These are phyloP conservation scores for Clitopilus passeckerianus DNA, from an alignment of 768 basidiomycete genomes.

Conservation along the genomic window DNA sequence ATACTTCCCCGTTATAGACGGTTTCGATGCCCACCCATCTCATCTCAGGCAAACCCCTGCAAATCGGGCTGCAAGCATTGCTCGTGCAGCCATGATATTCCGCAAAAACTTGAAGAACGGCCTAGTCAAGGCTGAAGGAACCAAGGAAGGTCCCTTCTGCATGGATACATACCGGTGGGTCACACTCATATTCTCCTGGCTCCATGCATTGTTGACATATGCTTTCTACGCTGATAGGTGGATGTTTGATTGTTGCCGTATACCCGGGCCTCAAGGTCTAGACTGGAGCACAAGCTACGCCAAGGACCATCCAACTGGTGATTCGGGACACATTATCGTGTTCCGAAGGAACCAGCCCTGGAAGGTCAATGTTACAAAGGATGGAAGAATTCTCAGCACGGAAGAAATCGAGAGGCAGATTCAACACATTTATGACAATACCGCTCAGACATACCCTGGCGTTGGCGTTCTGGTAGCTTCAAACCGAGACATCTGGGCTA, in stretches of 20 bases:
- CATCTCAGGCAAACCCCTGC: conserved; percentile 55
- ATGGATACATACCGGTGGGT: conserved; percentile 83
- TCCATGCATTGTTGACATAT: not conserved
- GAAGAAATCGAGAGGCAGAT: conserved; percentile 70
- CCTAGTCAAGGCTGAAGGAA: conserved; percentile 54
- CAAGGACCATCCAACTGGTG: conserved; percentile 45
- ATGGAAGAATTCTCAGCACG: conserved; percentile 57
- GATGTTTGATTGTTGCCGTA: conserved; percentile 90
- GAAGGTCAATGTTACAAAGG: conserved; percentile 62
- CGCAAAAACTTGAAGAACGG: conserved; percentile 66
- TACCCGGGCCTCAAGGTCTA: conserved; percentile 66
- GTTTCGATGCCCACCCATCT: conserved; percentile 63
- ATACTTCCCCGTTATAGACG: conserved; percentile 41
- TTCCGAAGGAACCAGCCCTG: conserved; percentile 83
- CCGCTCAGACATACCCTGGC: conserved; percentile 57
- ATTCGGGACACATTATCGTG: conserved; percentile 77
- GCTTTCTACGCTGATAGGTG: conserved; percentile 45
- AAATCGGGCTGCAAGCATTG: conserved; percentile 67
- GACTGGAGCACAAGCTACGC: conserved; percentile 79
- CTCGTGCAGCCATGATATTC: conserved; percentile 71
- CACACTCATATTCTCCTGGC: not conserved
- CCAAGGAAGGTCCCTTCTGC: conserved; percentile 68
- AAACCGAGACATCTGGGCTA: conserved; percentile 86
- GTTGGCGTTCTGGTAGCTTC: conserved; percentile 76
- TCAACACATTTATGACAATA: conserved; percentile 64